Base-by-base conservation (phyloP, 2,329 filamentous ascomycete species). In the Colletotrichum nymphaeae region DNA sequence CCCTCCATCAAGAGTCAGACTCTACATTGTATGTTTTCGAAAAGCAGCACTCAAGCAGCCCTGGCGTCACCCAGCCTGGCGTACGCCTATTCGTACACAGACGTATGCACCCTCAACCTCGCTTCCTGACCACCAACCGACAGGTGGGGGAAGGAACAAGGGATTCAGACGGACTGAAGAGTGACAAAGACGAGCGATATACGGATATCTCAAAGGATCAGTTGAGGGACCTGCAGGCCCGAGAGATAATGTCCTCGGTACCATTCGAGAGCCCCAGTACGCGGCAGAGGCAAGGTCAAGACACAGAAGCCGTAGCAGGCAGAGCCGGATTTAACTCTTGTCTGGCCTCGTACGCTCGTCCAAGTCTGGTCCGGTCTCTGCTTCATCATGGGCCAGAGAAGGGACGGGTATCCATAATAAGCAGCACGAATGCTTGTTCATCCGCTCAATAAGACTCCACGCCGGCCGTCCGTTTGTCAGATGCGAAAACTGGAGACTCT, bases 371-470 rank as follows among this genome's bases (percentile, higher is more conserved):
- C 56, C 70, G 67, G 60, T 65, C 56, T 70, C 70, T 55, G 46
- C 70, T 70, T 65, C 46, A 70, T 65, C 56, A 73, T 52, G 70
- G 67, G 56, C 42, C 59, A 60, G 66, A 63, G 59, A 46, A 64
- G 26, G 35, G 70, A 69, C 66, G 59, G 46, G 60, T 69, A 56
- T 35, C 70, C 70, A 70, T 66, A 73, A 57, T 52, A 70, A 73
- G 60, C 67, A 73, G 60, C 67, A 63, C 28, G 58, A 73, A 73
- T 73, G 71, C 71, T 73, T 73, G 71, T 70, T 70, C 67, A 62
- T 70, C 71, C 71, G 71, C 67, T 70, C 71, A 67, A 70, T 73
- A 65, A 16, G 46, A 73, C 71, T 71, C 67, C 60, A 73, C 60
- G 71, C 56, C 67, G 60, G 69, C 59, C 70, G 56, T 60, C 69